These are phyloP conservation scores for Candida dubliniensis DNA, from an alignment of 1,139 yeast genomes.

Conservation along the genomic window DNA sequence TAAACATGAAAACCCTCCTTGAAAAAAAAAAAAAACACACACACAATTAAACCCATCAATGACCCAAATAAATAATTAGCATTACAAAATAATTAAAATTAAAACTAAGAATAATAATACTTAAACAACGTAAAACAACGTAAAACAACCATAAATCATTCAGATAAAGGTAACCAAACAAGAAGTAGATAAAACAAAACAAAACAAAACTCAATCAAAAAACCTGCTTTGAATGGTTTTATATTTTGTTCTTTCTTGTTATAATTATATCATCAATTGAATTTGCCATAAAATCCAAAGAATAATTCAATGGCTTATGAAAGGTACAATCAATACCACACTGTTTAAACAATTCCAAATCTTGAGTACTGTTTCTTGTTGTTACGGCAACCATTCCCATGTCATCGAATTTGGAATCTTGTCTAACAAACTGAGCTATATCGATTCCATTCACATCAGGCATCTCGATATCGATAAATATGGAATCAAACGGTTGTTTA, in stretches of 20 bases:
- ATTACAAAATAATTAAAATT: too few species aligned
- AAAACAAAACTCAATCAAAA: neutral
- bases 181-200: neutral
- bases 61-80: too few species aligned
- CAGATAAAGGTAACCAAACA: too few species aligned
- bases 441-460: constrained; percentile 46
- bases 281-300: constrained; percentile 12
- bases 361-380: constrained; percentile 29
- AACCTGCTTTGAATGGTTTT: too few species aligned
- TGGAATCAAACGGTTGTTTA: constrained; percentile 30
- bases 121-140: too few species aligned
- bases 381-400: constrained; percentile 48
- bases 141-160: too few species aligned
- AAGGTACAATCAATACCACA: constrained; percentile 46
- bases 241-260: constrained; percentile 3
- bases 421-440: constrained; percentile 32
- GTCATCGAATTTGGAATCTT: constrained; percentile 15
- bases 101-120: too few species aligned
- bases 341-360: constrained; percentile 29
- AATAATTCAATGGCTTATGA: constrained; percentile 39
- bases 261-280: constrained; percentile 14
- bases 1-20: too few species aligned
- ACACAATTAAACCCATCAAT: too few species aligned
- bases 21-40: too few species aligned
- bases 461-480: constrained; percentile 50